phyloP scores from a whole-genome alignment of 2,329 filamentous ascomycete genomes.

The Penicillium sp. region DNA sequence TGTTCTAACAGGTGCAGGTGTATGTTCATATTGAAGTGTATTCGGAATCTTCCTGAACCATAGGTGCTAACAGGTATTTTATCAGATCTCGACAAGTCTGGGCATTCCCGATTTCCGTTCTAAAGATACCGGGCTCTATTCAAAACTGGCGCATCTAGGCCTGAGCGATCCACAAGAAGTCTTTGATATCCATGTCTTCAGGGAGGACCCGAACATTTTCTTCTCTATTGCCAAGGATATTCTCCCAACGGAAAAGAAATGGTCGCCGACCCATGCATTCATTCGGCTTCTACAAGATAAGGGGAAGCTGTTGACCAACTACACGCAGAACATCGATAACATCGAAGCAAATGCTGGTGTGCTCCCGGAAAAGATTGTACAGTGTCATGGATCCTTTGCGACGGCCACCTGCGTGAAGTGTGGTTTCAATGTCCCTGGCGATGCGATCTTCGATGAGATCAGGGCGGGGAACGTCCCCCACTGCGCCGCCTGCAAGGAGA shows the following conservation, averaged over 20 bases:
- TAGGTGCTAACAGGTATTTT: conserved; percentile 1
- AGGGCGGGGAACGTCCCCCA: conserved; percentile 70
- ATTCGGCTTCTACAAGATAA: conserved; percentile 85
- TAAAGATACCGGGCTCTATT: conserved; percentile 87
- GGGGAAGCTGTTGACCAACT: conserved; percentile 89
- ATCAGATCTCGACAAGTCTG: conserved; percentile 81
- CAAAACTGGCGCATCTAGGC: conserved; percentile 74
- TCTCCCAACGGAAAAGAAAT: conserved; percentile 73
- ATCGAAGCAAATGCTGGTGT: conserved; percentile 87
- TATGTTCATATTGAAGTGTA: conserved; percentile 27
- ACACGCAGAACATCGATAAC: conserved; percentile 98
- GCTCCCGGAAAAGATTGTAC: conserved; percentile 74
- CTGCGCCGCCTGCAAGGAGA: conserved; percentile 67
- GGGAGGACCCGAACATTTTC: conserved; percentile 82
- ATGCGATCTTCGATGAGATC: conserved; percentile 76
- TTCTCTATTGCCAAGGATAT: conserved; percentile 91
- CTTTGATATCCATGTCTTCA: conserved; percentile 86
- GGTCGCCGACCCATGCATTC: conserved; percentile 90
- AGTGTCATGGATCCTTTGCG: conserved; percentile 95
- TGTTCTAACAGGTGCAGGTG: conserved; percentile 86
- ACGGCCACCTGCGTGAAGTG: conserved; percentile 87
- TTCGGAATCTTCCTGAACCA: background rate
- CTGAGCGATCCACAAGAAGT: conserved; percentile 86
- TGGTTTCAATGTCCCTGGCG: conserved; percentile 67
- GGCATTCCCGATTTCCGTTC: conserved; percentile 97